These are phyloP conservation scores for Colletotrichum shisoi DNA, from an alignment of 2,329 filamentous ascomycete genomes.

Conservation along the genomic window DNA sequence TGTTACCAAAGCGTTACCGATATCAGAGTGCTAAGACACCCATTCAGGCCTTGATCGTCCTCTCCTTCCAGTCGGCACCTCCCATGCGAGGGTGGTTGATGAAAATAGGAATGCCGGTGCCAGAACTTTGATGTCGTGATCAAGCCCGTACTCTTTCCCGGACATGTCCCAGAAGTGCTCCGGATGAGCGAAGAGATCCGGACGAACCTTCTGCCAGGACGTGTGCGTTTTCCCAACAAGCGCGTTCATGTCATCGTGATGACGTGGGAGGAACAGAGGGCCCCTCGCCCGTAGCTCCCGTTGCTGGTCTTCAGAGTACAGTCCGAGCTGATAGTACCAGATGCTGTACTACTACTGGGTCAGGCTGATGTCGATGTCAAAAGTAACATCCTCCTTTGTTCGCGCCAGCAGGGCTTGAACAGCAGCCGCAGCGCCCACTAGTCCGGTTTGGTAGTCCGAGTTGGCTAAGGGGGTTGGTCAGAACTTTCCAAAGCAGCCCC, in stretches of 20 bases:
- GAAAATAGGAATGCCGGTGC: constrained; percentile 32
- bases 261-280: constrained; percentile 37
- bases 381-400: constrained; percentile 40
- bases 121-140: constrained; percentile 30
- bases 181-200: constrained; percentile 30
- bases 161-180: constrained; percentile 36
- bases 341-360: constrained; percentile 46
- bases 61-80: constrained; percentile 24
- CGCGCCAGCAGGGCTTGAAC: constrained; percentile 40
- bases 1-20: no score
- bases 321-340: constrained; percentile 42
- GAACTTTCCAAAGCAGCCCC: neutral
- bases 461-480: constrained; percentile 31
- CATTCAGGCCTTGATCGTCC: constrained; percentile 36
- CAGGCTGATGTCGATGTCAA: constrained; percentile 43
- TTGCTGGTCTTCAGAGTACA: constrained; percentile 38
- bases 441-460: constrained; percentile 43
- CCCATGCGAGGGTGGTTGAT: constrained; percentile 25
- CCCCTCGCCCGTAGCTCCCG: constrained; percentile 38
- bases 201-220: constrained; percentile 25
- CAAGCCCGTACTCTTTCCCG: constrained; percentile 33
- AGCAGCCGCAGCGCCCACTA: constrained; percentile 40
- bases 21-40: neutral
- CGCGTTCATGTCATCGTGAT: constrained; percentile 42
- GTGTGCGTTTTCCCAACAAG: constrained; percentile 30